Evolutionary conservation across 108 stramenopile genomes (phyloP).

Genomic region (Mediolabrus comicus): DNA sequence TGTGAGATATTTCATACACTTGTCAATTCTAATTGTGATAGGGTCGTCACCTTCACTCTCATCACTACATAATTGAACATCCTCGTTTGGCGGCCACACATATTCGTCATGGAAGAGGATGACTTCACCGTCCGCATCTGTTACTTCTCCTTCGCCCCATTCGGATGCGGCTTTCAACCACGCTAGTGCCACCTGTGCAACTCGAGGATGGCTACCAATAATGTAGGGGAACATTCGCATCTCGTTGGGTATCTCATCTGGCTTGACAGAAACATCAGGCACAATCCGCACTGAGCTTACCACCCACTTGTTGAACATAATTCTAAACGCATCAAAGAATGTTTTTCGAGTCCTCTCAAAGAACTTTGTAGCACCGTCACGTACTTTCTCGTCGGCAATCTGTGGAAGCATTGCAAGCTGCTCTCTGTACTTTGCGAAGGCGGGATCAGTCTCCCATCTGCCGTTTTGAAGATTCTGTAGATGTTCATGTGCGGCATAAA

Average conservation of each 20-base stretch:
- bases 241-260: neutral
- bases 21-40: neutral
- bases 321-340: neutral
- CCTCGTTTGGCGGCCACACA: neutral
- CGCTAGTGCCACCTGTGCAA: neutral
- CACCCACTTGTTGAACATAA: neutral
- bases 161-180: neutral
- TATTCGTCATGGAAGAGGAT: neutral
- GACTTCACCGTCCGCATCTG: neutral
- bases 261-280: too few species aligned
- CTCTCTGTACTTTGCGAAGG: neutral
- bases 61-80: neutral
- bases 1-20: constrained; percentile 1
- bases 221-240: neutral
- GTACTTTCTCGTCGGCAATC: neutral
- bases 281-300: neutral
- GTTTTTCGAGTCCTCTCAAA: neutral
- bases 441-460: neutral
- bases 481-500: neutral
- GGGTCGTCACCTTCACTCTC: neutral
- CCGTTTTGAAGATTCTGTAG: neutral
- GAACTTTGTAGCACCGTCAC: neutral
- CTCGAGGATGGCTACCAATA: neutral
- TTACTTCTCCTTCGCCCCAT: neutral
- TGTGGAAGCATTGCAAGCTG: neutral